A percentile compares a stretch with the other conserved stretches of the same genome.
phyloP scores from a whole-genome alignment of 305 asterid genomes.

The Fraxinus xanthoxyloides region DNA sequence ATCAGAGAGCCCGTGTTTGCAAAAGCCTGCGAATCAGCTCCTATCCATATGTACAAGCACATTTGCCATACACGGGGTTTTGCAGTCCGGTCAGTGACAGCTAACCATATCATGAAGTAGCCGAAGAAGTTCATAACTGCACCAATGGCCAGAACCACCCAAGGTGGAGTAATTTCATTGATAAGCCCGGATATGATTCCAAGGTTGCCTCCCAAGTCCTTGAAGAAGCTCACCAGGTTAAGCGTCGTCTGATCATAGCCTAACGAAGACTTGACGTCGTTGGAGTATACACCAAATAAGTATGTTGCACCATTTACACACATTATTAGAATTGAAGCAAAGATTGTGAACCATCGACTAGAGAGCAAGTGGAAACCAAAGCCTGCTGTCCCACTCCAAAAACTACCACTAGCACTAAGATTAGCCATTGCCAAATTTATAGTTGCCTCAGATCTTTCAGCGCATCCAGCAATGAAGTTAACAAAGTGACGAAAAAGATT shows the following conservation, averaged over 20 bases:
- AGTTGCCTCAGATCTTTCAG: background rate
- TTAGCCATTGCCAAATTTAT: background rate
- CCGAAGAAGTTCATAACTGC: conserved; percentile 32
- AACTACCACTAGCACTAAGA: background rate
- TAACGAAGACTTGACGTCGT: conserved; percentile 24
- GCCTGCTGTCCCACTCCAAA: conserved; percentile 15
- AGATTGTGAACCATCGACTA: conserved; percentile 30
- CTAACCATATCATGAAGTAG: conserved; percentile 32
- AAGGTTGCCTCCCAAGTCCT: conserved; percentile 30
- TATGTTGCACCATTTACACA: conserved; percentile 25
- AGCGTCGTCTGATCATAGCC: conserved; percentile 35
- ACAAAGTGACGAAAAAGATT: background rate
- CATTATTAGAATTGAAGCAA: conserved; percentile 23
- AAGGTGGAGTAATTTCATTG: conserved; percentile 30
- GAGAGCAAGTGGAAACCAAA: conserved; percentile 17
- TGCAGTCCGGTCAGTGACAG: conserved; percentile 5
- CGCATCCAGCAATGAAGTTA: background rate
- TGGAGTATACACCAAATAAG: conserved; percentile 30
- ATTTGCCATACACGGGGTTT: conserved; percentile 30
- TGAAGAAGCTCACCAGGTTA: conserved; percentile 26
- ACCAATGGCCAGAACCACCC: conserved; percentile 26
- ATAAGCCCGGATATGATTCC: conserved; percentile 20
- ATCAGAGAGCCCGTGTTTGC: conserved; percentile 28
- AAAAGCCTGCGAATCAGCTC: conserved; percentile 15
- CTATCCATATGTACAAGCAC: conserved; percentile 15